Evolutionary conservation across 805 yeast species (phyloP).

Genomic region (Wickerhamomyces pijperi): DNA sequence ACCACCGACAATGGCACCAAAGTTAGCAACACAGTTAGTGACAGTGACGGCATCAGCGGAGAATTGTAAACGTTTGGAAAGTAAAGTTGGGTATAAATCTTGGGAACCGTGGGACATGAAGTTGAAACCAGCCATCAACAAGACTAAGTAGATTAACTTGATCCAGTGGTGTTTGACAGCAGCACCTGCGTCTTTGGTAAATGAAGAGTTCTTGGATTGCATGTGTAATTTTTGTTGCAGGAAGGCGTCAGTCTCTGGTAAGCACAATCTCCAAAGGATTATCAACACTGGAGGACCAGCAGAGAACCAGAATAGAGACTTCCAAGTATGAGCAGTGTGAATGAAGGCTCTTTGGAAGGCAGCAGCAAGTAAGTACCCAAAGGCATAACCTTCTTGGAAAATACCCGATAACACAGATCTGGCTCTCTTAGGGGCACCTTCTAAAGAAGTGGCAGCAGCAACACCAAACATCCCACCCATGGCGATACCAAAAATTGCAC

Average conservation of each 20-base stretch:
- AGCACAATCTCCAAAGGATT: conserved; percentile 27
- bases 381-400: conserved; percentile 73
- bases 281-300: conserved; percentile 43
- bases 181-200: conserved; percentile 21
- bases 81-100: conserved; percentile 48
- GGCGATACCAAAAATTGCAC: conserved; percentile 49
- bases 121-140: conserved; percentile 54
- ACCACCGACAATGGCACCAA: conserved; percentile 52
- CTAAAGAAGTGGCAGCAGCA: conserved; percentile 31
- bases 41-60: conserved; percentile 36
- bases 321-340: conserved; percentile 44
- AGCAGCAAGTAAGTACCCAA: conserved; percentile 57
- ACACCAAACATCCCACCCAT: conserved; percentile 41
- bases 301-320: conserved; percentile 58
- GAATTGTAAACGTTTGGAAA: conserved; percentile 33
- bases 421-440: conserved; percentile 36
- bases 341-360: conserved; percentile 55
- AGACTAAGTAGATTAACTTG: conserved; percentile 40
- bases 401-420: conserved; percentile 54
- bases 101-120: conserved; percentile 55
- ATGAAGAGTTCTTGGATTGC: conserved; percentile 20
- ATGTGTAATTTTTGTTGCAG: conserved; percentile 26
- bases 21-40: conserved; percentile 43
- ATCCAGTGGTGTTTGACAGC: conserved; percentile 45
- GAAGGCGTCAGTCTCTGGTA: conserved; percentile 47